Base-by-base conservation (phyloP, 345 rosid genomes). In the Citrus cavaleriei region DNA sequence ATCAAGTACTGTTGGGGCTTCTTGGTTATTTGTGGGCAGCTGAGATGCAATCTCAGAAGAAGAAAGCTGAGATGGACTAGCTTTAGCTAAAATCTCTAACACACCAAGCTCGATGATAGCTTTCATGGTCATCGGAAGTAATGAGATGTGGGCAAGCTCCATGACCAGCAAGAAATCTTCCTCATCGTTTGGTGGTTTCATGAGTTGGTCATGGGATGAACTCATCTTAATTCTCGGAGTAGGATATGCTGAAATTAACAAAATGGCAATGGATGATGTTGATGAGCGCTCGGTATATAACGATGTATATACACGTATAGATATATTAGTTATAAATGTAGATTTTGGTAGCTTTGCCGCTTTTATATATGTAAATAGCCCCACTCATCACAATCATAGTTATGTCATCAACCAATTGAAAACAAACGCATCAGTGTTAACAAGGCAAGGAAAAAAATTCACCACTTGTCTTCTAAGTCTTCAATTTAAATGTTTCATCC, bases 11-110 rank as follows among this genome's bases (percentile, higher is more conserved):
- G 73, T 4, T 5, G 86, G 18, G 4, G 82, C 85, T 2, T 83
- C 78, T 0, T 79, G 81, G 64, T 81, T 80, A 0, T 25, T 27
- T 1, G 85, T 65, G 0, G 80, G 57, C 59, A 86, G 83, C 35
- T 79, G 78, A 58, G 81, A 75, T 19, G 77, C 85, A 2, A 88
- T 75, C 65, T 86, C 81, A 10, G 78, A 51, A 13, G 83, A 74
- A 0, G 87, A 80, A 24, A 83, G 30, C 49, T 1, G 73, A 35
- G 77, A 68, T 3, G 79, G 83, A 59, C 77, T 70, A 0, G 85
- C 73, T 55, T 10, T 64, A 7, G 82, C 78, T 7, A 83, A 73
- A 78, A 83, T 76, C 69, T 83, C 84, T 21, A 87, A 75, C 34
- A 85, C 27, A 1, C 76, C 51, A 13, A 46, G 51, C 51, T 46